Percentiles rank a stretch among this genome's conserved stretches.
These are phyloP conservation scores for Stagonosporopsis tanaceti DNA, from an alignment of 2,329 filamentous ascomycete genomes.

Conservation along the genomic window DNA sequence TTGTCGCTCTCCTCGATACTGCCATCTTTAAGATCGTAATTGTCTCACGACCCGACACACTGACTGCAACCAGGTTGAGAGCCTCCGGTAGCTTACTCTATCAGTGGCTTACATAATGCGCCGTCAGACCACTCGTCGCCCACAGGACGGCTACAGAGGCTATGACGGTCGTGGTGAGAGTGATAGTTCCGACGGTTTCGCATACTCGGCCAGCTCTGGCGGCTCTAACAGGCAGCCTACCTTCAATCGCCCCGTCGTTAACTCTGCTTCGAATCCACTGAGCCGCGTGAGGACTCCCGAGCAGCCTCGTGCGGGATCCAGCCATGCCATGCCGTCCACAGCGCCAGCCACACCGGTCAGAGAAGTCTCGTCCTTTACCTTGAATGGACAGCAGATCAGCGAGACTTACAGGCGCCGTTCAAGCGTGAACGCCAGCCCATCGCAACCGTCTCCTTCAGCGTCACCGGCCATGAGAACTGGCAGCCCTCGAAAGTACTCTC, in stretches of 20 bases:
- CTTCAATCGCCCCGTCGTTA: conserved; percentile 15
- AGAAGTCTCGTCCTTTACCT: conserved; percentile 16
- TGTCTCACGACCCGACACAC: background rate
- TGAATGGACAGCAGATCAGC: conserved; percentile 25
- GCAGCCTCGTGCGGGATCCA: background rate
- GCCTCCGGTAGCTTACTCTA: too few relatives aligned
- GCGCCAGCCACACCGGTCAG: conserved; percentile 7
- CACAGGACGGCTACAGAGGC: conserved; percentile 12
- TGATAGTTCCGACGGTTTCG: conserved; percentile 19
- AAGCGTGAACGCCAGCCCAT: background rate
- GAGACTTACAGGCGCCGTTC: conserved; percentile 24
- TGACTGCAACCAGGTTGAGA: background rate
- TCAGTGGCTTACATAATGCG: conserved; percentile 19
- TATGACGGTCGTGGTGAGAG: conserved; percentile 4
- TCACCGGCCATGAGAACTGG: background rate
- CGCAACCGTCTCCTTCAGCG: background rate
- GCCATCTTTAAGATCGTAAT: background rate
- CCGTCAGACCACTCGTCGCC: conserved; percentile 2
- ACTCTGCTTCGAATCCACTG: background rate
- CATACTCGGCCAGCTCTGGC: conserved; percentile 27
- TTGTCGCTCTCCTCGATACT: background rate
- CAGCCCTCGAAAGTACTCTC: background rate
- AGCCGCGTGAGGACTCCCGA: conserved; percentile 9
- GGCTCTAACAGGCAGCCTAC: conserved; percentile 18
- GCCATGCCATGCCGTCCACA: background rate